Conservation (phyloP, 108 stramenopile species). For the Discostella stelligeroides region DNA sequence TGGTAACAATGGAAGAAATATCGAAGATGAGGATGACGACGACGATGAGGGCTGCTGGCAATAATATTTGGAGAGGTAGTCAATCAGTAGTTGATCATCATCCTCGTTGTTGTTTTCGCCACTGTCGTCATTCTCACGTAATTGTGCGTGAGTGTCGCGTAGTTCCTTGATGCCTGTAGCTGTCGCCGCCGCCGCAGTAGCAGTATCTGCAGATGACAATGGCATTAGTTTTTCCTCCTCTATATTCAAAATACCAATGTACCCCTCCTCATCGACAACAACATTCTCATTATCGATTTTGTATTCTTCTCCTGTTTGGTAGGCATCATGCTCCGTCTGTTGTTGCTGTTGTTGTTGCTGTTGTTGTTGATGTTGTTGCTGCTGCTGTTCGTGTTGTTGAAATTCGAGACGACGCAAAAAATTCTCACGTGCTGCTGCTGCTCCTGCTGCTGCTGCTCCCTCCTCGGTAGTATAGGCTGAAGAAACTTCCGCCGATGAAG, state of each 20-base stretch:
- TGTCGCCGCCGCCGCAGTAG: not conserved
- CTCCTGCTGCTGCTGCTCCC: too few species aligned
- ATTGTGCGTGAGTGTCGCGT: too few species aligned
- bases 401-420: conserved; percentile 27
- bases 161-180: too few species aligned
- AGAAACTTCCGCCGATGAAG: too few species aligned
- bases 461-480: not conserved
- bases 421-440: conserved; percentile 18
- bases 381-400: too few species aligned
- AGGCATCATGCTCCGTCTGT: too few species aligned
- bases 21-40: not conserved
- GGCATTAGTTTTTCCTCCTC: not conserved
- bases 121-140: not conserved
- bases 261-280: not conserved
- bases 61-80: conserved; percentile 3
- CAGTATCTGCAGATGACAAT: not conserved
- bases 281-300: too few species aligned
- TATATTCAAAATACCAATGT: not conserved
- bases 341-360: too few species aligned
- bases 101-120: not conserved
- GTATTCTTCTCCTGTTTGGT: not conserved
- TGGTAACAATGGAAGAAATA: not conserved
- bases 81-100: not conserved
- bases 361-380: conserved; percentile 4
- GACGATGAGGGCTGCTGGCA: not conserved